These are phyloP conservation scores for Achaetomium macrosporum DNA, from an alignment of 2,329 filamentous ascomycete species.

Conservation along the genomic window DNA sequence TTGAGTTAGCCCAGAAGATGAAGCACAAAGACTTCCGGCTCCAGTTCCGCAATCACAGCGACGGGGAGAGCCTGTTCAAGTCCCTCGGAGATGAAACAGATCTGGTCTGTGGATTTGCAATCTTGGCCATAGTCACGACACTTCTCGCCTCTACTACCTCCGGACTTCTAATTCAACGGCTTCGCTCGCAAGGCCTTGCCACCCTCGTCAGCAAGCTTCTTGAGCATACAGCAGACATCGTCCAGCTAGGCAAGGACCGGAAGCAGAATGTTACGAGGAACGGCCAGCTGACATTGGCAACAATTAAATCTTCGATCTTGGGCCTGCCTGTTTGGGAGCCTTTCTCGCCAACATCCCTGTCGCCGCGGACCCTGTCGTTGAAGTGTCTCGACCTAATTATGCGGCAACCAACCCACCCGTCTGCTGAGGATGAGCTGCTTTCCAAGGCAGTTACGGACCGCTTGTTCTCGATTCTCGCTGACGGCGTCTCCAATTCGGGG, in stretches of 20 bases:
- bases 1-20: slow-evolving; percentile 55
- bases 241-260: slow-evolving; percentile 56
- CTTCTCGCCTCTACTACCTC: slow-evolving; percentile 57
- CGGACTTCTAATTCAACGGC: slow-evolving; percentile 51
- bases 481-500: slow-evolving; percentile 29
- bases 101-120: slow-evolving; percentile 54
- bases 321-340: slow-evolving; percentile 56
- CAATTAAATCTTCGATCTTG: slow-evolving; percentile 49
- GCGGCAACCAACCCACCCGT: slow-evolving; percentile 43
- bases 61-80: slow-evolving; percentile 62
- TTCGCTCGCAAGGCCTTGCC: slow-evolving; percentile 50
- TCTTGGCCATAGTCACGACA: slow-evolving; percentile 57
- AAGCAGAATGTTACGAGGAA: slow-evolving; percentile 64
- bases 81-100: slow-evolving; percentile 56
- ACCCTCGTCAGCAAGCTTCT: slow-evolving; percentile 53
- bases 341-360: slow-evolving; percentile 43
- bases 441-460: slow-evolving; percentile 42
- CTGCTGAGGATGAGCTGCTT: slow-evolving; percentile 45
- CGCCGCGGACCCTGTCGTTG: slow-evolving; percentile 58
- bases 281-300: slow-evolving; percentile 49
- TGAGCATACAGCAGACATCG: slow-evolving; percentile 48
- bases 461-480: slow-evolving; percentile 42
- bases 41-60: slow-evolving; percentile 68
- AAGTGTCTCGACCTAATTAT: slow-evolving; percentile 57
- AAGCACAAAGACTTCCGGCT: slow-evolving; percentile 57